Conservation (phyloP, 2,329 filamentous ascomycete species). For the Chaetomium globosum region DNA sequence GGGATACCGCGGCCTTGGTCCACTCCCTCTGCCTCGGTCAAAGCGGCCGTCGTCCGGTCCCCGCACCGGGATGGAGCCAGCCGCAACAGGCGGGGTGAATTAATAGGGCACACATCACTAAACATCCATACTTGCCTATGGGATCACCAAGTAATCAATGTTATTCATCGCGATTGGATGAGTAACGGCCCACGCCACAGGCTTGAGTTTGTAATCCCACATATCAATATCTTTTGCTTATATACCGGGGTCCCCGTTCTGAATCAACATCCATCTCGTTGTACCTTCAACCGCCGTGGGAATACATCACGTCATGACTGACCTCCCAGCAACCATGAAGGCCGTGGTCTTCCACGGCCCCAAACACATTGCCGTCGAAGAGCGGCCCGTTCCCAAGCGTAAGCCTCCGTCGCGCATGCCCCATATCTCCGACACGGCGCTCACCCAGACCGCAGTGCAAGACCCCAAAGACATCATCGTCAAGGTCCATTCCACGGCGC, state of each 20-base stretch:
- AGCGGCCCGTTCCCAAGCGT: conserved; percentile 74
- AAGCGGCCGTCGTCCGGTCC: conserved; percentile 5
- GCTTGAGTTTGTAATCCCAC: neutral
- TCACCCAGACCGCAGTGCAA: conserved; percentile 52
- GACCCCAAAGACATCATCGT: conserved; percentile 76
- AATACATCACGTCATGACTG: conserved; percentile 19
- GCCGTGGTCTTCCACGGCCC: conserved; percentile 86
- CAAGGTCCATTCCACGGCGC: conserved; percentile 78
- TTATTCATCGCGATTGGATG: neutral
- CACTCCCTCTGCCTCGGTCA: conserved; percentile 20
- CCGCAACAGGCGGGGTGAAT: neutral
- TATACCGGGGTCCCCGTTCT: neutral
- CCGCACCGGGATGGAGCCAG: conserved; percentile 11
- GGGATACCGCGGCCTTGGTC: conserved; percentile 18
- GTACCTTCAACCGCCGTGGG: neutral
- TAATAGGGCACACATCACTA: neutral
- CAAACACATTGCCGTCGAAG: conserved; percentile 72
- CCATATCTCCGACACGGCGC: neutral
- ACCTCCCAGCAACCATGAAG: conserved; percentile 67
- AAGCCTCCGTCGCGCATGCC: conserved; percentile 33
- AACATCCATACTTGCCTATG: neutral
- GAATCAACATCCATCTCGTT: neutral
- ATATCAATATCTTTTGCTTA: neutral
- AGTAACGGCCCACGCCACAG: conserved; percentile 3
- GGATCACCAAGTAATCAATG: neutral